A percentile compares a stretch with the other conserved stretches of the same genome.
These are phyloP conservation scores for Candida broadrunensis DNA, from an alignment of 805 yeast genomes.

Conservation along the genomic window DNA sequence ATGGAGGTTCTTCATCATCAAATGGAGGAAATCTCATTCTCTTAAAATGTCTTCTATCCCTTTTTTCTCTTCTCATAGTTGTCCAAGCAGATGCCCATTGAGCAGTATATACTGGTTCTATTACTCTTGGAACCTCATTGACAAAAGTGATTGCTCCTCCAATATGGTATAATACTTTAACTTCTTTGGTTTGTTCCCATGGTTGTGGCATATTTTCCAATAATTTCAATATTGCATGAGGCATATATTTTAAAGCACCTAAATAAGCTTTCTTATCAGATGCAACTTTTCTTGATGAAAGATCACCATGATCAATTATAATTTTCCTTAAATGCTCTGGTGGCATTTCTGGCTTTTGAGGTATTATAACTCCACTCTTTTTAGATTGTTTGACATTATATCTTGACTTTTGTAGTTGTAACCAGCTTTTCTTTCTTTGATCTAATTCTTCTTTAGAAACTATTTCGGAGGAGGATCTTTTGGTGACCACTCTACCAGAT, in stretches of 20 bases:
- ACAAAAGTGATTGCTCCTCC: conserved; percentile 96
- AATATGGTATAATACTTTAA: conserved; percentile 81
- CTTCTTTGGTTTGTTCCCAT: conserved; percentile 88
- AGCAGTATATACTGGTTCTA: conserved; percentile 86
- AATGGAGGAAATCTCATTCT: conserved; percentile 94
- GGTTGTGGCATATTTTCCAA: conserved; percentile 98
- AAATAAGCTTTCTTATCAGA: conserved; percentile 83
- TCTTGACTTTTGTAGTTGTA: conserved; percentile 56
- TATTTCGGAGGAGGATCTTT: background rate
- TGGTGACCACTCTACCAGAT: conserved; percentile 8
- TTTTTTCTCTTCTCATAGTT: conserved; percentile 90
- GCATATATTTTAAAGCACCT: conserved; percentile 92
- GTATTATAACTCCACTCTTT: conserved; percentile 47
- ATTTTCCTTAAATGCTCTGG: conserved; percentile 90
- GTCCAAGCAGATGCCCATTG: conserved; percentile 96
- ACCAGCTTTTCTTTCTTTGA: conserved; percentile 56
- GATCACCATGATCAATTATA: conserved; percentile 78
- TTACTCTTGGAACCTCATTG: conserved; percentile 86
- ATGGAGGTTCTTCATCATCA: conserved; percentile 96
- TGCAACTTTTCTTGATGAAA: conserved; percentile 73
- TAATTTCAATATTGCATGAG: conserved; percentile 87
- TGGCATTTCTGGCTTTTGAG: conserved; percentile 79
- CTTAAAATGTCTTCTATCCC: conserved; percentile 85
- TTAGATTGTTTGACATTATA: conserved; percentile 31
- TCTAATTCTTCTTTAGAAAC: conserved; percentile 26